Base-by-base conservation (phyloP, 225 moss, liverwort and hornwort species). In the Polytrichum formosum region DNA sequence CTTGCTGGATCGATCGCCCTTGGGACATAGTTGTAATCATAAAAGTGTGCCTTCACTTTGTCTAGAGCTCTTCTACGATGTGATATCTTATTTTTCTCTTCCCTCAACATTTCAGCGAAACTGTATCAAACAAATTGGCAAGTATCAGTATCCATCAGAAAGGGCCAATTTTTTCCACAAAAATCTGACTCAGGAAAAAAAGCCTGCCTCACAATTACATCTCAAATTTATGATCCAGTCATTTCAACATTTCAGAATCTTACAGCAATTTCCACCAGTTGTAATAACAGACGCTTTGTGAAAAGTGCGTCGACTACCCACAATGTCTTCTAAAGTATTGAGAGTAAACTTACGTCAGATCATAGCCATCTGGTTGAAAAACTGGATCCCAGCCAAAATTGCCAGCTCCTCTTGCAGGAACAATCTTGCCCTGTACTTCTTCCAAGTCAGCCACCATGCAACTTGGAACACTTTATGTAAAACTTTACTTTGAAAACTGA, bases 331-430 rank as follows among this genome's bases (percentile, higher is more conserved):
- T 18, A 37, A 63, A 56, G 53, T 17, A 54, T 29, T 28, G 18
- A 28, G 65, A 16, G 13, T 46, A 46, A 63, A 80, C 97, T 88
- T 84, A 98, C 97, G 97, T 98, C 37, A 87, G 65, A 18, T 92
- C 77, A 63, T 0, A 98, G 63, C 92, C 94, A 66, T 67, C 70
- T 63, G 97, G 97, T 77, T 94, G 91, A 70, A 98, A 98, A 27
- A 98, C 78, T 46, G 97, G 94, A 75, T 98, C 97, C 97, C 97
- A 98, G 71, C 97, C 97, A 72, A 98, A 98, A 70, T 88, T 81
- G 63, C 86, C 84, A 53, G 73, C 26, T 21, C 97, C 97, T 86
- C 97, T 82, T 66, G 97, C 76, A 65, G 94, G 87, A 65, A 98
- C 97, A 82, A 98, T 98, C 76, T 56, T 94, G 25, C 97, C 97